phyloP scores from a whole-genome alignment of 768 basidiomycete genomes.

The Trametes gibbosa region DNA sequence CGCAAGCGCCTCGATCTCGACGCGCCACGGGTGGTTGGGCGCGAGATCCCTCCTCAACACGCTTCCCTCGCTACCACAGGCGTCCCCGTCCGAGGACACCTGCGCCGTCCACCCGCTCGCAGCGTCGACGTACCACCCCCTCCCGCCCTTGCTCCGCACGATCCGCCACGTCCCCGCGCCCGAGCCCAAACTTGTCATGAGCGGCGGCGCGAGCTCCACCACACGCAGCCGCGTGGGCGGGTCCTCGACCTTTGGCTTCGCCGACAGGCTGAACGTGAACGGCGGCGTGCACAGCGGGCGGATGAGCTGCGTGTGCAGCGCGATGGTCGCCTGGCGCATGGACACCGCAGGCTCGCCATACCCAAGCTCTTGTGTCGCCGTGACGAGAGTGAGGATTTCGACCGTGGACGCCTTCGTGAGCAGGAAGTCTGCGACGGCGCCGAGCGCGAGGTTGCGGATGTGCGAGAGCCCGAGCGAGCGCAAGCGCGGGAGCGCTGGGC shows the following conservation, averaged over 20 bases:
- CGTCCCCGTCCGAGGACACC: neutral
- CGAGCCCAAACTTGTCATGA: slow-evolving; percentile 69
- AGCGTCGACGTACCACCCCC: slow-evolving; percentile 94
- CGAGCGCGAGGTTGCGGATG: slow-evolving; percentile 68
- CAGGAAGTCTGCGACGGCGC: slow-evolving; percentile 67
- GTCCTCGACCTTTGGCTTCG: slow-evolving; percentile 32
- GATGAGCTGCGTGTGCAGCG: slow-evolving; percentile 75
- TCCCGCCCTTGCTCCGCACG: slow-evolving; percentile 86
- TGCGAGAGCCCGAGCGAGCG: slow-evolving; percentile 90
- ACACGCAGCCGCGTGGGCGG: slow-evolving; percentile 78
- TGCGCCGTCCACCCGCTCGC: slow-evolving; percentile 78
- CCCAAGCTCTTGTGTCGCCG: slow-evolving; percentile 74
- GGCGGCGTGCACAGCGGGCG: slow-evolving; percentile 78
- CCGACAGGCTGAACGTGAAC: slow-evolving; percentile 57
- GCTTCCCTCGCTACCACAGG: slow-evolving; percentile 34
- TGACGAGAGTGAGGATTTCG: slow-evolving; percentile 81
- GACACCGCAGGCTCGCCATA: slow-evolving; percentile 42
- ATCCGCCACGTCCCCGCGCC: slow-evolving; percentile 87
- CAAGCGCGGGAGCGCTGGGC: slow-evolving; percentile 66
- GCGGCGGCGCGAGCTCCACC: slow-evolving; percentile 74
- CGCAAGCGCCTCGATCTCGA: slow-evolving; percentile 69
- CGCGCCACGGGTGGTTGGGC: slow-evolving; percentile 61
- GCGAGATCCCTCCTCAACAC: slow-evolving; percentile 58
- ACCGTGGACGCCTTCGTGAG: slow-evolving; percentile 65
- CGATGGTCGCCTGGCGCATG: slow-evolving; percentile 67